Conservation (phyloP, 2,329 filamentous ascomycete genomes). For the Aspergillus sp. region DNA sequence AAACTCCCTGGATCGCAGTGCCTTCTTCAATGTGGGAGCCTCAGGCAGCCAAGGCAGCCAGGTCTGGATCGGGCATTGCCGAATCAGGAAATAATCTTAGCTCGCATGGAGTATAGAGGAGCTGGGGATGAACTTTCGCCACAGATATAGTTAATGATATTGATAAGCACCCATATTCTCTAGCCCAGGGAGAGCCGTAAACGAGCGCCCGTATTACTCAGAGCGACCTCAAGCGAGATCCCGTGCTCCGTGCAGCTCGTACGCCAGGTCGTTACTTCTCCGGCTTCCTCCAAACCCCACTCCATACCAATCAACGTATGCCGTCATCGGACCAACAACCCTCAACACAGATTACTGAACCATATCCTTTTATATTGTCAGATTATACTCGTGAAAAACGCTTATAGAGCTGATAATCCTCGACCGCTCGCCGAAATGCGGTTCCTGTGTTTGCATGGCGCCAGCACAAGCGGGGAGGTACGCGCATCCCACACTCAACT, state of each 20-base stretch:
- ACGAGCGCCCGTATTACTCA: neutral
- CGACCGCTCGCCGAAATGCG: conserved; percentile 22
- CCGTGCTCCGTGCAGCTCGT: neutral
- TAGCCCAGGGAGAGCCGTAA: neutral
- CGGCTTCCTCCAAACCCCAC: neutral
- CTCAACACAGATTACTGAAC: neutral
- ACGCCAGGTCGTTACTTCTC: neutral
- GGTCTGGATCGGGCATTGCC: conserved; percentile 10
- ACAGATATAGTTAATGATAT: neutral
- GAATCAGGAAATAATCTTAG: conserved; percentile 16
- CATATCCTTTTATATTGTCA: neutral
- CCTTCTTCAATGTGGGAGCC: neutral
- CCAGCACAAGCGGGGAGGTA: conserved; percentile 33
- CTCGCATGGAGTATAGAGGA: neutral
- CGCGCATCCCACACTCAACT: neutral
- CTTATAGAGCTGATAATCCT: neutral
- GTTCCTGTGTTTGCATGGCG: conserved; percentile 35
- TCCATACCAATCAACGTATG: neutral
- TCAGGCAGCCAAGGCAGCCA: neutral
- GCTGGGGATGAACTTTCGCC: neutral
- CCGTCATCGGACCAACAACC: conserved; percentile 3
- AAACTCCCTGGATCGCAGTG: neutral
- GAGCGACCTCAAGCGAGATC: neutral
- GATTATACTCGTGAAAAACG: neutral
- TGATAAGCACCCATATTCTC: too few relatives aligned